Percentiles rank a stretch among this genome's conserved stretches.
Evolutionary conservation across 495 filamentous ascomycete genomes (phyloP).

Genomic region (Penicillium lagena): DNA sequence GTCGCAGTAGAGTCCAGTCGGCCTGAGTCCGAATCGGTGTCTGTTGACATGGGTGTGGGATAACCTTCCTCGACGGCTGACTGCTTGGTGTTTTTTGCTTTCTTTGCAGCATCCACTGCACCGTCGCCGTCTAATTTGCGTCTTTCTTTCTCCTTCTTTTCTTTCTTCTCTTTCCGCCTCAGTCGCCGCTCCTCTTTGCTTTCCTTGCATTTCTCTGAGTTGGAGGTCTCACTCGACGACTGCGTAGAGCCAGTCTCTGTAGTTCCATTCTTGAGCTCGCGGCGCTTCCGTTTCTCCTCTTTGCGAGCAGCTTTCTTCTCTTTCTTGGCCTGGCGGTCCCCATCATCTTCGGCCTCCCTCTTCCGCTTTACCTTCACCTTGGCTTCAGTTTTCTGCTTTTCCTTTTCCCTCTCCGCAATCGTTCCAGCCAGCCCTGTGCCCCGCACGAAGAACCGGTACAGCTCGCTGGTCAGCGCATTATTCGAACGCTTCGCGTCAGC

Average conservation of each 20-base stretch:
- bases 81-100: conserved; percentile 16
- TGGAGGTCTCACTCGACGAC: conserved; percentile 8
- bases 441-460: conserved; percentile 77
- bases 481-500: conserved; percentile 9
- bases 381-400: not conserved
- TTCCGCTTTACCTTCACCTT: conserved; percentile 21
- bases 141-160: conserved; percentile 28
- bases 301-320: conserved; percentile 19
- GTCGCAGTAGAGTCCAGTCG: conserved; percentile 6
- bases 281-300: conserved; percentile 30
- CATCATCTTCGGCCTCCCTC: conserved; percentile 7
- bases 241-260: conserved; percentile 14
- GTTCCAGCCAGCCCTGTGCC: conserved; percentile 71
- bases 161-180: conserved; percentile 18
- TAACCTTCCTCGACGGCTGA: conserved; percentile 24
- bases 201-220: conserved; percentile 16
- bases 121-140: conserved; percentile 19
- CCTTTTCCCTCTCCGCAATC: conserved; percentile 23
- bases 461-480: conserved; percentile 47
- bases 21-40: conserved; percentile 15
- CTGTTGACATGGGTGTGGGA: conserved; percentile 35
- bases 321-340: conserved; percentile 6
- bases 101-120: conserved; percentile 13
- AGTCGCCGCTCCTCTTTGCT: conserved; percentile 19
- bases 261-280: conserved; percentile 25